phyloP scores from a whole-genome alignment of 2,329 filamentous ascomycete genomes.

The Beauveria pseudobassiana region DNA sequence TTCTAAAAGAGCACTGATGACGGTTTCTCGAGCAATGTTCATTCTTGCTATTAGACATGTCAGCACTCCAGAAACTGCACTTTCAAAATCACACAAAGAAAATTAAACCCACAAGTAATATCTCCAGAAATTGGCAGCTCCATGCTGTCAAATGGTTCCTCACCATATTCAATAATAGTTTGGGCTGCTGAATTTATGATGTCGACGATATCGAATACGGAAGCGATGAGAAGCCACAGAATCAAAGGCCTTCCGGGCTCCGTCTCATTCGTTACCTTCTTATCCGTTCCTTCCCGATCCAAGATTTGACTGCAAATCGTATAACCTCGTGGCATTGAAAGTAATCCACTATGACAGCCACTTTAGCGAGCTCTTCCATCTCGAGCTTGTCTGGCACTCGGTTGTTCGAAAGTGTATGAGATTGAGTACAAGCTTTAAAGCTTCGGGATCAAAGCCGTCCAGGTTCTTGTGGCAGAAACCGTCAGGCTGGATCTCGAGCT shows the following conservation, averaged over 20 bases:
- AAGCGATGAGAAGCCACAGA: not conserved
- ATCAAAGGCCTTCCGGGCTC: not conserved
- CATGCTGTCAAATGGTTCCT: not conserved
- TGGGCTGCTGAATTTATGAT: not conserved
- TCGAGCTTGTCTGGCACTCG: not conserved
- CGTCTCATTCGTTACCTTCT: not conserved
- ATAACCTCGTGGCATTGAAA: constrained; percentile 13
- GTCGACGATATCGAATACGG: not conserved
- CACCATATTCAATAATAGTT: no score
- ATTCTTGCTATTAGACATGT: not conserved
- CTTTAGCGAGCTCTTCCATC: constrained; percentile 11
- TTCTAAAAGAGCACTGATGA: not conserved
- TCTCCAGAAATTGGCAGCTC: not conserved
- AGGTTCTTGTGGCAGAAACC: not conserved
- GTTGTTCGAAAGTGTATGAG: not conserved
- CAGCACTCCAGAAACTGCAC: not conserved
- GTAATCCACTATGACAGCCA: constrained; percentile 4
- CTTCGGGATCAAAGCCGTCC: not conserved
- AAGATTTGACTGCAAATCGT: not conserved
- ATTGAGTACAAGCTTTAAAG: not conserved
- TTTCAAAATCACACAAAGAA: not conserved
- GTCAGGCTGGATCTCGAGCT: not conserved
- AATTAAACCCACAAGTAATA: not conserved
- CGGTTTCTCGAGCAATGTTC: not conserved
- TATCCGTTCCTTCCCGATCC: not conserved